Conservation (phyloP, 768 basidiomycete species). For the Boletales sp. region DNA sequence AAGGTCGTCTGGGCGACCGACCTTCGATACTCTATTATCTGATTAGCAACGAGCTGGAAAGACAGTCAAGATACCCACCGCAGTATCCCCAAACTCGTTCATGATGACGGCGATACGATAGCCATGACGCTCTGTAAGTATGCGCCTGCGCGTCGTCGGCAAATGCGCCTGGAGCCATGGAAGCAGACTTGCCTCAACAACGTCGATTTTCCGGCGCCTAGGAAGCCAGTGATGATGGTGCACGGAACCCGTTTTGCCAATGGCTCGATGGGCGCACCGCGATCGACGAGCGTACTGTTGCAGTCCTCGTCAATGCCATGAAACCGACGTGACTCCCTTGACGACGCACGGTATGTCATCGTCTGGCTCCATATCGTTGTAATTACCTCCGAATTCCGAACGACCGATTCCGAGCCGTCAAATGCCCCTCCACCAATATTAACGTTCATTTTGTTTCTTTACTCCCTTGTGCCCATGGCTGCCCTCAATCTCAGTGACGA, state of each 20-base stretch:
- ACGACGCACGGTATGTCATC: conserved; percentile 57
- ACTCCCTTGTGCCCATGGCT: conserved; percentile 8
- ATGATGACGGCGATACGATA: conserved; percentile 97
- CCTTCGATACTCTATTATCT: conserved; percentile 74
- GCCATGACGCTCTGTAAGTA: conserved; percentile 90
- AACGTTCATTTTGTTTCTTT: background rate
- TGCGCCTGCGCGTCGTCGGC: conserved; percentile 50
- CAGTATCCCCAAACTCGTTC: conserved; percentile 97
- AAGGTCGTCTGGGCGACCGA: background rate
- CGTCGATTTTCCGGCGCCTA: conserved; percentile 94
- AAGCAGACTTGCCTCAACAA: conserved; percentile 58
- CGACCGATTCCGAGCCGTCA: conserved; percentile 14
- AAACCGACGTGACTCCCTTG: too few species aligned
- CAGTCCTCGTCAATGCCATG: conserved; percentile 6
- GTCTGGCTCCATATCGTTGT: conserved; percentile 42
- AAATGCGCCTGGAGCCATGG: background rate
- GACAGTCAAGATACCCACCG: conserved; percentile 45
- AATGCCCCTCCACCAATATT: conserved; percentile 3
- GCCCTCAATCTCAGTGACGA: conserved; percentile 33
- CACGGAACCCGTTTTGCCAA: conserved; percentile 57
- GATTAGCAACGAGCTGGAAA: conserved; percentile 17
- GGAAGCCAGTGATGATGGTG: conserved; percentile 92
- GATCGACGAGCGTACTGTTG: conserved; percentile 32
- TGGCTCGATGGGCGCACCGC: background rate
- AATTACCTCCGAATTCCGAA: conserved; percentile 26